Conservation (phyloP, 2,329 filamentous ascomycete genomes). For the Nemania bipapillata region DNA sequence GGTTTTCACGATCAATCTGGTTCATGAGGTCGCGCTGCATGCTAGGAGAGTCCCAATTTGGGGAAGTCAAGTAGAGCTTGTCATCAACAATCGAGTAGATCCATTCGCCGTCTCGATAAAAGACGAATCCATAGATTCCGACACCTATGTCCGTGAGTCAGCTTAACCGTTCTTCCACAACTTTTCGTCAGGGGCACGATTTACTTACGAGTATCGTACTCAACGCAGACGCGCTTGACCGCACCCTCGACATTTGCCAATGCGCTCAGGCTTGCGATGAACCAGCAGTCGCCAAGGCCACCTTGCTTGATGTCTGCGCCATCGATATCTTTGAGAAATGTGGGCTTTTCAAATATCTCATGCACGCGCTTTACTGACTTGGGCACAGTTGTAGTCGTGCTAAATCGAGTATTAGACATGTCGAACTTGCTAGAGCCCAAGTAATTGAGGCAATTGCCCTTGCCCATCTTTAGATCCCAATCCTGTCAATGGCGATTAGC, state of each 20-base stretch:
- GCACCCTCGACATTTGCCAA: conserved; percentile 77
- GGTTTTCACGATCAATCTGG: conserved; percentile 77
- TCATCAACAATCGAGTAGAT: conserved; percentile 92
- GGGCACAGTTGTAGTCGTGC: conserved; percentile 65
- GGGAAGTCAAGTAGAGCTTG: conserved; percentile 84
- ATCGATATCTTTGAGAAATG: conserved; percentile 72
- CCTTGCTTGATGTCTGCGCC: conserved; percentile 83
- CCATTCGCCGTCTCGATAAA: conserved; percentile 89
- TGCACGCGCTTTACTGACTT: conserved; percentile 79
- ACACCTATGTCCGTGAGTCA: conserved; percentile 62
- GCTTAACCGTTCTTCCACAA: conserved; percentile 43
- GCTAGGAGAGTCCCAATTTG: conserved; percentile 82
- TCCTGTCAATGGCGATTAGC: conserved; percentile 58
- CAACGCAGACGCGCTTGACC: conserved; percentile 79
- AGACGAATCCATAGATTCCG: conserved; percentile 90
- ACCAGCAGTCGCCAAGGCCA: conserved; percentile 82
- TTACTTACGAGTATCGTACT: conserved; percentile 69
- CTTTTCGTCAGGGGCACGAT: neutral
- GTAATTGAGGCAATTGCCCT: conserved; percentile 65
- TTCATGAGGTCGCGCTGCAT: conserved; percentile 79
- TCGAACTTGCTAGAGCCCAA: conserved; percentile 65
- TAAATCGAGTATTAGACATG: conserved; percentile 57
- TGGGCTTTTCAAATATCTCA: conserved; percentile 79
- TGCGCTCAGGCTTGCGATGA: conserved; percentile 80
- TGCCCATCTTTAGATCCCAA: conserved; percentile 75